A percentile compares a stretch with the other conserved stretches of the same genome.
phyloP scores from a whole-genome alignment of 768 basidiomycete species.

The Leccinum aurantiacum region DNA sequence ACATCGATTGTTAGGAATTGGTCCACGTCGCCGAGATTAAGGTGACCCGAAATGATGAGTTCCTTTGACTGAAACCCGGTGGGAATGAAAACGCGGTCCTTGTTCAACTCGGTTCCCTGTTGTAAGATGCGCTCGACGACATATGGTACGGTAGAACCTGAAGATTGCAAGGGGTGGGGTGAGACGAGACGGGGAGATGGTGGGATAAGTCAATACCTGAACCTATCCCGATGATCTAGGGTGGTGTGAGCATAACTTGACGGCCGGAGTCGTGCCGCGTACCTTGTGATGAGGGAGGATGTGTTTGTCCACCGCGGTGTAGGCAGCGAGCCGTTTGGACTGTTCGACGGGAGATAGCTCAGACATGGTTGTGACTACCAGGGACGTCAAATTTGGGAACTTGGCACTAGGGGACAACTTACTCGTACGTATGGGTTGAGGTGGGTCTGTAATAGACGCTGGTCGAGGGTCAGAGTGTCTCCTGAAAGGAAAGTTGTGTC shows the following conservation, averaged over 20 bases:
- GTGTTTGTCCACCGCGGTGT: constrained; percentile 90
- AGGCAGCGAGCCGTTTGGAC: constrained; percentile 89
- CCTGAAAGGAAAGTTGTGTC: constrained; percentile 7
- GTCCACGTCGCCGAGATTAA: constrained; percentile 85
- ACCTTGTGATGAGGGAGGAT: constrained; percentile 82
- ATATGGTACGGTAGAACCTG: constrained; percentile 92
- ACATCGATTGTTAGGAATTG: constrained; percentile 89
- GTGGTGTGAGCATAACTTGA: constrained; percentile 1
- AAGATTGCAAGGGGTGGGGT: constrained; percentile 1
- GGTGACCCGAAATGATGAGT: constrained; percentile 78
- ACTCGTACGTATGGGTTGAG: constrained; percentile 9
- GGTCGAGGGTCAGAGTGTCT: constrained; percentile 6
- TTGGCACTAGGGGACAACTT: neutral
- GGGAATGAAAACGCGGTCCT: constrained; percentile 82
- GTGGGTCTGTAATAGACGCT: constrained; percentile 9
- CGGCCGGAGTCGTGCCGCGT: constrained; percentile 19
- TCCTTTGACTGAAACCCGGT: constrained; percentile 97
- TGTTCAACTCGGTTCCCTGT: constrained; percentile 76
- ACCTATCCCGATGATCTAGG: constrained; percentile 82
- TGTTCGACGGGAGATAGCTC: constrained; percentile 55
- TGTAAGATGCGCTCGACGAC: constrained; percentile 92
- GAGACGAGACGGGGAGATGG: neutral
- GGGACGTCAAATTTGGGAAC: neutral
- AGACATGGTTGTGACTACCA: constrained; percentile 30
- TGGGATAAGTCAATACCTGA: constrained; percentile 51